Conservation (phyloP, 2,329 filamentous ascomycete species). For the Aspergillus chevalieri region DNA sequence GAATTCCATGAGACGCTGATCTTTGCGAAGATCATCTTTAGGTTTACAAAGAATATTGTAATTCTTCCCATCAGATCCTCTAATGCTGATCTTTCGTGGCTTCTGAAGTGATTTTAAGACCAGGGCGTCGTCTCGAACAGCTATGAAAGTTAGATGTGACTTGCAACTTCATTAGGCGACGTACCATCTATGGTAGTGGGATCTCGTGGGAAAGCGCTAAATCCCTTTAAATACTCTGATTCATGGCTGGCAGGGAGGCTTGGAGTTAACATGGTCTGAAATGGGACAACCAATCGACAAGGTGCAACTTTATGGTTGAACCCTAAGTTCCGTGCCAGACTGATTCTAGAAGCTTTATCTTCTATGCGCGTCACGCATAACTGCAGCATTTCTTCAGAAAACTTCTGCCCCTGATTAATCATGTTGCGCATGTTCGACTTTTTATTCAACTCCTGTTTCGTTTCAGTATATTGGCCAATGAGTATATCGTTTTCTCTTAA, state of each 20-base stretch:
- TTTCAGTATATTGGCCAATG: constrained; percentile 9
- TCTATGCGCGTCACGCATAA: constrained; percentile 76
- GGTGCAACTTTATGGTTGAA: constrained; percentile 82
- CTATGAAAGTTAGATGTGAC: constrained; percentile 21
- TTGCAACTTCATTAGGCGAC: constrained; percentile 3
- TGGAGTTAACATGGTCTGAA: constrained; percentile 76
- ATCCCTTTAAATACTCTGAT: constrained; percentile 58
- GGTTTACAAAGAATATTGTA: constrained; percentile 95
- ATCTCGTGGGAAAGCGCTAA: constrained; percentile 82
- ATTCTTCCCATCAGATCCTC: constrained; percentile 78
- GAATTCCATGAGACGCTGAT: constrained; percentile 98
- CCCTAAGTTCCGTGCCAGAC: constrained; percentile 67
- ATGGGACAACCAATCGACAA: constrained; percentile 78
- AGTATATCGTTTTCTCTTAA: background rate
- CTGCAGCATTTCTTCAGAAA: constrained; percentile 73
- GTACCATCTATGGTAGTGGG: constrained; percentile 67
- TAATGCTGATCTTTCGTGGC: constrained; percentile 79
- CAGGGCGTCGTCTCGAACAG: constrained; percentile 79
- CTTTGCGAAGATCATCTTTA: constrained; percentile 94
- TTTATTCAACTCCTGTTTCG: constrained; percentile 44
- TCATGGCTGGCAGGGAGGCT: constrained; percentile 69
- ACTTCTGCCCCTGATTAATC: constrained; percentile 70
- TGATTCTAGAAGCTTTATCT: constrained; percentile 64
- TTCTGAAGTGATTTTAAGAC: constrained; percentile 88
- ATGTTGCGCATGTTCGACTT: constrained; percentile 63